Percentiles rank a stretch among this genome's conserved stretches.
Evolutionary conservation across 306 rosid species (phyloP).

Genomic region (Quercus engelmannii): DNA sequence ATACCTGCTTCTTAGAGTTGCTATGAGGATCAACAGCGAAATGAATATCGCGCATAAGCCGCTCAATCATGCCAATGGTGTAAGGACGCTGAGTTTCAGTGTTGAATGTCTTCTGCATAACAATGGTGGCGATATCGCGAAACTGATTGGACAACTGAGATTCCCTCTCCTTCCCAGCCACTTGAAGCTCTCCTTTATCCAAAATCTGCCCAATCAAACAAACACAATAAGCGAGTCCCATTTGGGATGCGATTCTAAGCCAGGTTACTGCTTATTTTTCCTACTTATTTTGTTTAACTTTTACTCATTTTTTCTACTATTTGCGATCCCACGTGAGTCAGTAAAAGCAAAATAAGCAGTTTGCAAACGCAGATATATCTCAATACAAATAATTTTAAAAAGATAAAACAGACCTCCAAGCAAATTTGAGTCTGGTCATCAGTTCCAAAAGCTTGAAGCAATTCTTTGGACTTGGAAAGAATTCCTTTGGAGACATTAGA

Average conservation of each 20-base stretch:
- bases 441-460: slow-evolving; percentile 68
- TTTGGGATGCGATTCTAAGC: too few relatives aligned
- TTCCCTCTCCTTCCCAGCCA: slow-evolving; percentile 96
- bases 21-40: slow-evolving; percentile 82
- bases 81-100: slow-evolving; percentile 94
- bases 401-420: slow-evolving; percentile 54
- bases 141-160: slow-evolving; percentile 82
- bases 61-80: slow-evolving; percentile 93
- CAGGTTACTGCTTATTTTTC: too few relatives aligned
- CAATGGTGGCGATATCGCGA: slow-evolving; percentile 90
- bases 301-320: too few relatives aligned
- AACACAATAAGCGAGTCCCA: background rate
- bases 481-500: slow-evolving; percentile 92
- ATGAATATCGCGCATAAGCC: slow-evolving; percentile 84
- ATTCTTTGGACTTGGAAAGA: slow-evolving; percentile 86
- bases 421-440: slow-evolving; percentile 77
- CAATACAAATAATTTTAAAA: background rate
- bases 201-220: slow-evolving; percentile 44
- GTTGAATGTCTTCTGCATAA: slow-evolving; percentile 93
- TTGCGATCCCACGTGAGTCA: too few relatives aligned
- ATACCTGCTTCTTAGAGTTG: slow-evolving; percentile 84
- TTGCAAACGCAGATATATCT: background rate
- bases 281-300: too few relatives aligned
- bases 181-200: slow-evolving; percentile 93
- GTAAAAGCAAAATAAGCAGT: too few relatives aligned